Base-by-base conservation (phyloP, 1,284 basidiomycete species). In the Wolfiporia cocos region DNA sequence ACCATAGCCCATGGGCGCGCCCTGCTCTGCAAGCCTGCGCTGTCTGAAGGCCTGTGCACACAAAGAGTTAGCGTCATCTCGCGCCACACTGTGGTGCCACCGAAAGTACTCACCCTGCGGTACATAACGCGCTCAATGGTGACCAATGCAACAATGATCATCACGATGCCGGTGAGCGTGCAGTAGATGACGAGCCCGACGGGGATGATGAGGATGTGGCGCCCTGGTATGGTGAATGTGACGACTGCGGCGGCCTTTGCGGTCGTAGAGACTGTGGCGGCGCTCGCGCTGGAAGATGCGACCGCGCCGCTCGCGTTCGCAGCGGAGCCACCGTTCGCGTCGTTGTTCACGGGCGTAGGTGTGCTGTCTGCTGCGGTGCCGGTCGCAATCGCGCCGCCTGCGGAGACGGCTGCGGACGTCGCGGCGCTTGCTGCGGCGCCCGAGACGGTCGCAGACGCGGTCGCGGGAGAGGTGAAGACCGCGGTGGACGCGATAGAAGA, bases 81-180 rank as follows among this genome's bases (percentile, higher is more conserved):
- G n/a, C n/a, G n/a, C n/a, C n/a, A n/a, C n/a, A n/a, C n/a, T n/a
- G n/a, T n/a, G n/a, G n/a, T n/a, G n/a, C n/a, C n/a, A n/a, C n/a
- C 21, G 18, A 14, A 9, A 30, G 37, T 29, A 65, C 71, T 38
- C 41, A 84, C 85, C 75, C 77, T 86, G 68, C 86, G 80, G 59
- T 86, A 85, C 62, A 82, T 86, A 22, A 85, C 80, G 39, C 87
- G 74, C 68, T 90, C 86, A 57, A 82, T 87, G 18, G 86, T 90
- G 46, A 89, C 86, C 55, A 87, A 66, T 40, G 74, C 81, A 48
- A 91, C 83, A n/a, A 85, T 78, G 49, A 84, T 78, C 52, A 91
- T 61, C 17, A 80, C 82, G 55, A 90, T 81, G 10, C 83, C 80
- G 19, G 85, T 86, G 47, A 91, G 82, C 50, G 84, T 86, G 35